Evolutionary conservation across 75 land plant genomes (phyloP).

Genomic region (Sequoia sempervirens): DNA sequence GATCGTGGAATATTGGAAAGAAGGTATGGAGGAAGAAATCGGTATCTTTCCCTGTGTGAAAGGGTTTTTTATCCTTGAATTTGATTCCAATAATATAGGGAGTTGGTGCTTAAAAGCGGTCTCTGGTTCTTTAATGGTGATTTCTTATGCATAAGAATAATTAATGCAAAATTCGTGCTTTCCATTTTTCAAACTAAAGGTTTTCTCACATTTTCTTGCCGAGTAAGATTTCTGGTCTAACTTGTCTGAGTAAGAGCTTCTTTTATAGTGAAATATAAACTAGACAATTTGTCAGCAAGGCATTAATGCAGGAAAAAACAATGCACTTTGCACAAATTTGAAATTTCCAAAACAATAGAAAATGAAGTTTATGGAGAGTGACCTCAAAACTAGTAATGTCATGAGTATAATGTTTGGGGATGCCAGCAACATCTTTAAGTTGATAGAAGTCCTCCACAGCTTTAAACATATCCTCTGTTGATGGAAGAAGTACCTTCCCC

Average conservation of each 20-base stretch:
- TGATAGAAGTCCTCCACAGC: constrained; percentile 50
- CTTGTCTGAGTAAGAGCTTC: background rate
- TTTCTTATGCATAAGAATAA: no score
- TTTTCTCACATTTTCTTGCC: background rate
- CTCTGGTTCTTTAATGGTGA: no score
- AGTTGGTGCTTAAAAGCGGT: no score
- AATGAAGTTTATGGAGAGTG: background rate
- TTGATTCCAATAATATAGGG: no score
- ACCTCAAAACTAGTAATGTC: constrained; percentile 55
- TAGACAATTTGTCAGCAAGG: background rate
- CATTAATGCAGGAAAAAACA: background rate
- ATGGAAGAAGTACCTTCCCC: constrained; percentile 54
- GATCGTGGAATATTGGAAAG: no score
- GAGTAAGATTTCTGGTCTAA: background rate
- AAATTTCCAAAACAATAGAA: background rate
- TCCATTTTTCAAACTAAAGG: no score
- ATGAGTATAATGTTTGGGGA: constrained; percentile 56
- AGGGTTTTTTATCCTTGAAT: no score
- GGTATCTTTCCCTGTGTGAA: no score
- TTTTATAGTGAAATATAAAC: background rate
- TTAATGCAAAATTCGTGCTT: no score
- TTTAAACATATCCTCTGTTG: constrained; percentile 63
- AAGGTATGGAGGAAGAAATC: no score
- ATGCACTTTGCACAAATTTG: no score
- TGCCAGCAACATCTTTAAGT: constrained; percentile 42